Base-by-base conservation (phyloP, 129 eudicot species). In the Flaveria bidentis region DNA sequence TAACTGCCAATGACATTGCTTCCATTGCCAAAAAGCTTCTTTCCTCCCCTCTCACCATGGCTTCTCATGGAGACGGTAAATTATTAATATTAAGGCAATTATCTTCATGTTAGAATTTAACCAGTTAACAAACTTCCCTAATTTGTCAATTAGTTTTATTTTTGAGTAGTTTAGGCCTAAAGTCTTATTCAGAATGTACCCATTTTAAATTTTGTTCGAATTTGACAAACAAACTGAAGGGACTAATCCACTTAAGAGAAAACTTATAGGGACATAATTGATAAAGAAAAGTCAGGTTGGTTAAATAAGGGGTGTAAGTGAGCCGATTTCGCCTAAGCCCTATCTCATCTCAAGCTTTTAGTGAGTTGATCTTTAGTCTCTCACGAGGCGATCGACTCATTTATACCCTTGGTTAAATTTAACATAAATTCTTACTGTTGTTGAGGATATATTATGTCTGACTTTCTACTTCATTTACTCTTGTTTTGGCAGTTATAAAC, bases 41-140 rank as follows among this genome's bases (percentile, higher is more conserved):
- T 73, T 80, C 87, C 2, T 88, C 97, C 18, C 98, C 98, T 62
- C 97, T 94, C 75, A 91, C 98, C 73, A 88, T 94, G 98, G 98
- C 98, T 62, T 91, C 97, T 76, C 86, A 88, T 36, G 98, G 98
- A 80, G 93, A 91, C 57, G 96, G 98, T 94, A 94, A 82, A 18
- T 20, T 67, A 63, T 20, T 53, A 17, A 60, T 30, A 6, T n/a
- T 28, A 18, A 69, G 49, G 9, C n/a, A 2, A 55, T 11, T 15
- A 15, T 26, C 14, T 26, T 26, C 18, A 1, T 26, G 67, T 13
- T 61, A 13, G 0, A 26, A 30, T 13, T 26, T 30, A 62, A 30
- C 12, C 22, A 15, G 15, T 63, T 44, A 28, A 63, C 22, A 33
- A 33, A 33, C 33, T 63, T 63, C 5, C 22, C 5, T 30, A 63